These are phyloP conservation scores for Fragilaria crotonensis DNA, from an alignment of 108 stramenopile species.

Conservation along the genomic window DNA sequence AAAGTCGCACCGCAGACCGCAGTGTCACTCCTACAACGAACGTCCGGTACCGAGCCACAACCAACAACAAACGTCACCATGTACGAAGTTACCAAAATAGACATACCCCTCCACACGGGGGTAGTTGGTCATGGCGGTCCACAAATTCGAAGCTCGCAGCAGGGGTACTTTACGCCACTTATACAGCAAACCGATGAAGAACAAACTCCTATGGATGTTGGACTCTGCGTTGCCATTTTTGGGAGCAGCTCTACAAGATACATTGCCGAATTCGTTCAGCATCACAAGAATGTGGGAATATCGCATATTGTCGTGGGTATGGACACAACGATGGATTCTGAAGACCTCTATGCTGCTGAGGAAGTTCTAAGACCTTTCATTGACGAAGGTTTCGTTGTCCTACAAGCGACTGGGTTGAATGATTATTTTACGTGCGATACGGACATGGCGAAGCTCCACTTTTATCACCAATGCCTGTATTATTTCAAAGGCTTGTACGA, in stretches of 20 bases:
- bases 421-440: neutral
- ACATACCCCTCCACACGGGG: constrained; percentile 15
- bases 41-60: neutral
- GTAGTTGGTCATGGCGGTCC: constrained; percentile 20
- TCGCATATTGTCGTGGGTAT: constrained; percentile 13
- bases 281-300: constrained; percentile 19
- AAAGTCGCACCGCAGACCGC: too few species aligned
- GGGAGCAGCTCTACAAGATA: neutral
- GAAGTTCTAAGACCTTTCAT: constrained; percentile 8
- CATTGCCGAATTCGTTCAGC: constrained; percentile 16
- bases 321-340: neutral
- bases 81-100: constrained; percentile 1
- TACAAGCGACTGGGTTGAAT: constrained; percentile 2
- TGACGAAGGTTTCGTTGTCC: constrained; percentile 5
- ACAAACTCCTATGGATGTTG: neutral
- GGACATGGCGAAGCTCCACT: constrained; percentile 8
- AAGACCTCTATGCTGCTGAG: neutral
- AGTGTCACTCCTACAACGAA: neutral
- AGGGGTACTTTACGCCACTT: neutral
- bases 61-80: neutral
- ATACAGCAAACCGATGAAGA: neutral
- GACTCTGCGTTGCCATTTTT: constrained; percentile 8
- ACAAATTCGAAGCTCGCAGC: neutral
- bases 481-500: constrained; percentile 18
- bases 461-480: constrained; percentile 25